Percentiles rank a stretch among this genome's conserved stretches.
These are phyloP conservation scores for Collybia sp. DNA, from an alignment of 768 basidiomycete species.

Conservation along the genomic window DNA sequence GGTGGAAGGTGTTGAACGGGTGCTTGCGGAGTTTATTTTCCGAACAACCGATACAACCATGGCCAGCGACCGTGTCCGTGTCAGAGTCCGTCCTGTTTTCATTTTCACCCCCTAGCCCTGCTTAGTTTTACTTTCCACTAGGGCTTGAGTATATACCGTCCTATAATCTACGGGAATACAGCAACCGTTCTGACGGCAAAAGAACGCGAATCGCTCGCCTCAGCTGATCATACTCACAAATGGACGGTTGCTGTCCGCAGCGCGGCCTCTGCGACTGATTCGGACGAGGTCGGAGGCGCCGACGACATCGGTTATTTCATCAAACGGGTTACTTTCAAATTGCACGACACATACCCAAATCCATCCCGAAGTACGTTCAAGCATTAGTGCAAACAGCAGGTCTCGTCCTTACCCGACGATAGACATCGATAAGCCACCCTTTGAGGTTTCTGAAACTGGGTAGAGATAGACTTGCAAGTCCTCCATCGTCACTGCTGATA, in stretches of 20 bases:
- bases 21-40: constrained; percentile 40
- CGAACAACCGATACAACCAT: constrained; percentile 40
- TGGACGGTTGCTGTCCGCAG: constrained; percentile 97
- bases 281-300: constrained; percentile 80
- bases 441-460: constrained; percentile 96
- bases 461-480: constrained; percentile 20
- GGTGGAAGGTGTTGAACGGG: constrained; percentile 21
- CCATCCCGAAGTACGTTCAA: constrained; percentile 73
- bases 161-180: constrained; percentile 95
- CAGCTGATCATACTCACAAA: constrained; percentile 84
- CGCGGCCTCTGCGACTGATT: constrained; percentile 69
- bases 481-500: background rate
- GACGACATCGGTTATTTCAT: constrained; percentile 91
- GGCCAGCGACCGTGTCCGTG: constrained; percentile 71
- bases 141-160: constrained; percentile 85
- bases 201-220: constrained; percentile 54
- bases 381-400: too few species aligned
- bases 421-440: constrained; percentile 93
- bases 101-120: constrained; percentile 6
- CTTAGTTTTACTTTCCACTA: constrained; percentile 25
- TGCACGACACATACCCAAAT: constrained; percentile 94
- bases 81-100: constrained; percentile 53
- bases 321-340: constrained; percentile 94
- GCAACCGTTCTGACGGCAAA: constrained; percentile 71
- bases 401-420: constrained; percentile 1